Conservation (phyloP, 495 filamentous ascomycete species). For the Hypomontagnella submonticulosa region DNA sequence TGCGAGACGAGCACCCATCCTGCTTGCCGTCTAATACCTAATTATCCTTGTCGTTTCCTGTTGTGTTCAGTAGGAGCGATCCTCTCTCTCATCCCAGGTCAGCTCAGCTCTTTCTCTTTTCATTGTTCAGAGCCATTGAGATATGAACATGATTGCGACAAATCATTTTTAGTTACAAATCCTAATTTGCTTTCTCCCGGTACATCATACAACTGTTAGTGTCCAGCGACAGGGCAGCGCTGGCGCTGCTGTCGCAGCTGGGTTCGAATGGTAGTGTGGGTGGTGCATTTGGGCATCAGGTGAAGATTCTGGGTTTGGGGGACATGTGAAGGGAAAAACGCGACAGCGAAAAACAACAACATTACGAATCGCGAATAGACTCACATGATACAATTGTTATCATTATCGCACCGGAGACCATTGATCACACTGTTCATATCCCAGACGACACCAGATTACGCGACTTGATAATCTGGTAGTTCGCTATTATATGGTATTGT, state of each 20-base stretch:
- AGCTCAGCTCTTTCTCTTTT: not conserved
- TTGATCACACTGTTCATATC: conserved; percentile 4
- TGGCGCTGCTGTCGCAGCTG: conserved; percentile 39
- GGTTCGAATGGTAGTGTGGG: conserved; percentile 23
- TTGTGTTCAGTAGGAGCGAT: conserved; percentile 10
- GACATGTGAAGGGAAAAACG: not conserved
- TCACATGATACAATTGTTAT: conserved; percentile 2
- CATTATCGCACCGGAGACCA: not conserved
- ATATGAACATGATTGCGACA: conserved; percentile 30
- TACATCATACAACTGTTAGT: not conserved
- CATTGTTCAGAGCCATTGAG: conserved; percentile 30
- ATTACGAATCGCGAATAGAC: not conserved
- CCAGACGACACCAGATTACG: not conserved
- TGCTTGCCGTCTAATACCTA: not conserved
- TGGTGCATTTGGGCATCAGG: conserved; percentile 33
- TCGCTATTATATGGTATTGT: conserved; percentile 3
- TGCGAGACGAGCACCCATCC: conserved; percentile 29
- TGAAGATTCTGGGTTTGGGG: not conserved
- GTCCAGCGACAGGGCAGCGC: conserved; percentile 35
- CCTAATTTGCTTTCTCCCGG: not conserved
- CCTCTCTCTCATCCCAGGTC: conserved; percentile 2
- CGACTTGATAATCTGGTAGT: conserved; percentile 5
- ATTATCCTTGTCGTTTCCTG: conserved; percentile 6
- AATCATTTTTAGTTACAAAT: conserved; percentile 19
- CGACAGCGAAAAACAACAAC: no score